Conservation (phyloP, 2,329 filamentous ascomycete species). For the Cytospora piceicola region DNA sequence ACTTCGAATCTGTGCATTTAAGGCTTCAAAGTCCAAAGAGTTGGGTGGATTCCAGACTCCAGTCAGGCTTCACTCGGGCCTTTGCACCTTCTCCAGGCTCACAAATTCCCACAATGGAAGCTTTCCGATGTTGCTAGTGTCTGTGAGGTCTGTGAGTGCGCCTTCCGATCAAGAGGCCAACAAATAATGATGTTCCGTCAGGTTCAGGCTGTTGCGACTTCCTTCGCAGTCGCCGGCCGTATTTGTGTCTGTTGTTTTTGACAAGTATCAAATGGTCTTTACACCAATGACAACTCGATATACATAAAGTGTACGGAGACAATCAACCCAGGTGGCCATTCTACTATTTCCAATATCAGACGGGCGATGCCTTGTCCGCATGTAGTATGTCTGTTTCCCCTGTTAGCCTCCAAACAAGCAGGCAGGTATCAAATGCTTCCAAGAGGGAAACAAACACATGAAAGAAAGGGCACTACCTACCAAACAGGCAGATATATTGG, state of each 20-base stretch:
- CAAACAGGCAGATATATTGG: neutral
- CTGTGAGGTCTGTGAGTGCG: neutral
- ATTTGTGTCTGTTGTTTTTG: neutral
- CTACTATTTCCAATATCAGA: neutral
- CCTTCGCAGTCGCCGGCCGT: neutral
- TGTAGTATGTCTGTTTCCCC: neutral
- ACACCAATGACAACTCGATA: neutral
- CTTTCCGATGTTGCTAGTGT: neutral
- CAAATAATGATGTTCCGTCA: neutral
- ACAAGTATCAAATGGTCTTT: neutral
- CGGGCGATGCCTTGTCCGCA: neutral
- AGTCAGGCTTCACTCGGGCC: neutral
- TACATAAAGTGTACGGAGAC: neutral
- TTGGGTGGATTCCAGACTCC: neutral
- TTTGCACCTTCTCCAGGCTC: neutral
- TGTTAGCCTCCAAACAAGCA: neutral
- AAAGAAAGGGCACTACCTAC: neutral
- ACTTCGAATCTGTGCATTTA: neutral
- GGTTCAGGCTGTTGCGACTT: neutral
- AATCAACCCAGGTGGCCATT: neutral
- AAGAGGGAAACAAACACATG: neutral
- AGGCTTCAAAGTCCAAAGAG: neutral
- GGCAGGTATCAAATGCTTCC: neutral
- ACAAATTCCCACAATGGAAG: neutral
- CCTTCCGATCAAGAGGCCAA: neutral